Evolutionary conservation across 208 protist genomes (phyloP), one percentile per base, ranked within the genome.

Genomic region (Acanthamoeba culbertsoni): DNA sequence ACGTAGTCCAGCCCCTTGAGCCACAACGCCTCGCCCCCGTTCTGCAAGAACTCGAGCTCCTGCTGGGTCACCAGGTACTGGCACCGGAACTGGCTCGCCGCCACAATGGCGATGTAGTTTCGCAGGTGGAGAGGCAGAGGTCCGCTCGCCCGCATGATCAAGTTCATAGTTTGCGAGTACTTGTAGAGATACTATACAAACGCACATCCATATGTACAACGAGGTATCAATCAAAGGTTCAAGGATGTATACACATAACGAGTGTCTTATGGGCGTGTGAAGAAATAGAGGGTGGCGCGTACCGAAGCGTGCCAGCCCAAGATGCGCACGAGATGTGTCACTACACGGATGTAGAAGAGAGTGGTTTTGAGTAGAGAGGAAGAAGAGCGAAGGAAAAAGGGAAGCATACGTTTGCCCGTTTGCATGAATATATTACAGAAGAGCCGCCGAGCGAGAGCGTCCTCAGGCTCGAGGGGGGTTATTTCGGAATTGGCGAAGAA

Each of bases 101-200:
- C 89, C 28, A 96, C 26, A 26, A 96, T 94, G 46, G 71, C 95
- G 42, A 96, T 94, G 71, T 95, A 96, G 91, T 94, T 94, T 63
- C 95, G 93, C 88, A 82, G 86, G 43, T 55, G 20, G 18, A 93
- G 20, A 31, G 93, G 95, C 40, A 96, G 65, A 31, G 95, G 95
- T 40, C 94, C 94, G 35, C 33, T 62, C 16, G 84, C 93, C 55
- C 82, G 33, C 95, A 96, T 94, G 23, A 96, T 33, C 31, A 77
- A 33, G 35, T 18, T 46, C 35, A 46, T 46, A 16, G 65, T 77
- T 23, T 77, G 65, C 18, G n/a, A 77, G 65, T 46, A 37, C 65
- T 23, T 77, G 31, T 77, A 23, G 31, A 77, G 40, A 33, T 62
- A 62, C 53, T 62, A n/a, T 55, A 23, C 53, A 62, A 14, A 62